A percentile compares a stretch with the other conserved stretches of the same genome.
Conservation (phyloP, 2,329 filamentous ascomycete genomes). For the Basipetospora sp. region DNA sequence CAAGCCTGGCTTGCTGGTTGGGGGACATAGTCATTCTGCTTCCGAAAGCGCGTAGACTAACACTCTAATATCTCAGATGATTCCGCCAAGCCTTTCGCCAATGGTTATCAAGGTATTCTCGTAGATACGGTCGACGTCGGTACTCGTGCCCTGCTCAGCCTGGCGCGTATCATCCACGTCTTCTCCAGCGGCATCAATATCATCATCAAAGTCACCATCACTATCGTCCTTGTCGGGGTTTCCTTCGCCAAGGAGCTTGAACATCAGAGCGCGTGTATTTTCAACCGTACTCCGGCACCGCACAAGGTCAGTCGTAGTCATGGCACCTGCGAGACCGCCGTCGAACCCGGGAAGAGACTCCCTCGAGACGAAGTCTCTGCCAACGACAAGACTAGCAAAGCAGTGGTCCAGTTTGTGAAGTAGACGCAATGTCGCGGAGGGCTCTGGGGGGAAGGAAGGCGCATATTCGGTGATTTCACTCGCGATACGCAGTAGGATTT, state of each 20-base stretch:
- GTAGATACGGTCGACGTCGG: constrained; percentile 55
- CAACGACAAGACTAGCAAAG: constrained; percentile 60
- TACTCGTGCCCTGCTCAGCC: constrained; percentile 2
- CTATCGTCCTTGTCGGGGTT: constrained; percentile 26
- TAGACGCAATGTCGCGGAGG: constrained; percentile 53
- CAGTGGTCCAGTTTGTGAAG: constrained; percentile 70
- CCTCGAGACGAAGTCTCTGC: constrained; percentile 50
- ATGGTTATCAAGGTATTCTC: constrained; percentile 64
- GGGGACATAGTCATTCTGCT: no score
- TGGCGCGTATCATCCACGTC: not conserved
- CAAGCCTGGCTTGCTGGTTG: no score
- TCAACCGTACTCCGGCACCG: constrained; percentile 71
- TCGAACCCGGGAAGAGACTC: constrained; percentile 58
- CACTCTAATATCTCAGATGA: no score
- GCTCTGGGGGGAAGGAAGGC: constrained; percentile 47
- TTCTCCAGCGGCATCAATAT: constrained; percentile 23
- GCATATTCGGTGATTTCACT: constrained; percentile 59
- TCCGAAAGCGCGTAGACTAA: no score
- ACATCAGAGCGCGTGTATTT: constrained; percentile 52
- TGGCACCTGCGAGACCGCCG: constrained; percentile 44
- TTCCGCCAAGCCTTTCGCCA: constrained; percentile 48
- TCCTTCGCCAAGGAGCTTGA: constrained; percentile 22
- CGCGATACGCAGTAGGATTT: constrained; percentile 67
- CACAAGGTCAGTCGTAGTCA: constrained; percentile 73
- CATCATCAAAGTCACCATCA: constrained; percentile 26